phyloP scores from a whole-genome alignment of 1,139 yeast species.

The Torulaspora globosa region DNA sequence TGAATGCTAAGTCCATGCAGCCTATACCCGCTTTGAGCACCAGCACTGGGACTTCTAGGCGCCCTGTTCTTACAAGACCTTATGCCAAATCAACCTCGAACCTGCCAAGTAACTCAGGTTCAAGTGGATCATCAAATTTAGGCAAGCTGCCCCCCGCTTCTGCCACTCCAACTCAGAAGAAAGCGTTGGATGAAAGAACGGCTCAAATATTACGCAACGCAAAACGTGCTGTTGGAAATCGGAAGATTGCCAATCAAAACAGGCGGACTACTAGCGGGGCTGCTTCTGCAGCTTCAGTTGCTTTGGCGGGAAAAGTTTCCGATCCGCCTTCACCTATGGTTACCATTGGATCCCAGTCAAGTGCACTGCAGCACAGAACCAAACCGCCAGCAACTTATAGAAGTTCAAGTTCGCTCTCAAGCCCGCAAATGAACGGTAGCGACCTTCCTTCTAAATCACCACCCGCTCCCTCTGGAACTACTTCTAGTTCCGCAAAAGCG shows the following conservation, averaged over 20 bases:
- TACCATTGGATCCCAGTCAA: background rate
- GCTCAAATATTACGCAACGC: conserved; percentile 33
- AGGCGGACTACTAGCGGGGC: conserved; percentile 31
- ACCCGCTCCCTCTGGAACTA: conserved; percentile 3
- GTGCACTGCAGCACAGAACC: background rate
- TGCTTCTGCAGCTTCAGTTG: conserved; percentile 39
- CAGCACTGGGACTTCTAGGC: conserved; percentile 10
- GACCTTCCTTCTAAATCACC: conserved; percentile 3
- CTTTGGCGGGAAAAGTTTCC: conserved; percentile 21
- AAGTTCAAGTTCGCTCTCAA: conserved; percentile 1
- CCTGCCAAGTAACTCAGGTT: conserved; percentile 22
- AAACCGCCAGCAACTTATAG: background rate
- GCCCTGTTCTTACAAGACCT: conserved; percentile 6
- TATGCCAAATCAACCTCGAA: conserved; percentile 23
- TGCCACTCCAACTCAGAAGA: conserved; percentile 10
- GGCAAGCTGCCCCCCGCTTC: conserved; percentile 23
- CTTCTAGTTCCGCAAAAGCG: conserved; percentile 7
- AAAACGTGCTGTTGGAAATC: conserved; percentile 24
- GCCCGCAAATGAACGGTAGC: background rate
- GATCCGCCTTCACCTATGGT: conserved; percentile 12
- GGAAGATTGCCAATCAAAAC: conserved; percentile 20
- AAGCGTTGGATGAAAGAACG: conserved; percentile 32
- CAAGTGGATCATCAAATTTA: conserved; percentile 20
- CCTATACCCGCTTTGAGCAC: conserved; percentile 38
- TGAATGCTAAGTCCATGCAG: conserved; percentile 45